Evolutionary conservation across 1,139 yeast species (phyloP), one percentile per base, ranked within the genome.

Genomic region (Hansenula sp.): DNA sequence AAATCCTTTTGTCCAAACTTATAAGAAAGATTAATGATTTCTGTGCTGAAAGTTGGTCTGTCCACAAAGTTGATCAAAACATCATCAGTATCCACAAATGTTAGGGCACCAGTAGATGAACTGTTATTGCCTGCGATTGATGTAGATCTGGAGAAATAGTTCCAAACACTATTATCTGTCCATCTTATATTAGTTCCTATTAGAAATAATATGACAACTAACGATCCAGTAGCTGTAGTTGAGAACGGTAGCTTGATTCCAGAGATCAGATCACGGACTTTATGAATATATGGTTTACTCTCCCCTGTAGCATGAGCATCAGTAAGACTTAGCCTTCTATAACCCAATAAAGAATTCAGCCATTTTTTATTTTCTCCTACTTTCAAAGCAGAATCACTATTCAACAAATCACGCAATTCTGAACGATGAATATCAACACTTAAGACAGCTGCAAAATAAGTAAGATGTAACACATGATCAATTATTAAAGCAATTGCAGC

Each of bases 341-440:
- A 24, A 8, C 16, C 7, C 17, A 41, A 15, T n/a, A 36, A 32
- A 5, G 41, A 33, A 25, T 9, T 16, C 9, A 25, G 9, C 36
- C 41, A 32, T 9, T 18, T 27, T 49, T 38, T 34, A 42, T 29
- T 33, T 19, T 40, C 35, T 4, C 10, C 8, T 29, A 46, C 44
- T 40, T 11, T 37, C 33, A n/a, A 18, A 19, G 28, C 13, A 4
- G 36, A 6, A 19, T 45, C 49, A 16, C 46, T 57, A 46, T 60
- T 61, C 32, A 77, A 54, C 31, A 80, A 60, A 48, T 81, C 88
- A 11, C 77, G 76, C 18, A 84, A 67, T 54, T 84, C 90, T 34
- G 75, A 62, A 44, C 89, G 71, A 38, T 80, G 74, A 39, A 83
- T 66, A 63, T 88, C 96, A 38, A 87, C 75, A 27, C 83, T 72